A percentile compares a stretch with the other conserved stretches of the same genome.
These are phyloP conservation scores for Opeltia flavorubescens DNA, from an alignment of 495 filamentous ascomycete genomes.

Conservation along the genomic window DNA sequence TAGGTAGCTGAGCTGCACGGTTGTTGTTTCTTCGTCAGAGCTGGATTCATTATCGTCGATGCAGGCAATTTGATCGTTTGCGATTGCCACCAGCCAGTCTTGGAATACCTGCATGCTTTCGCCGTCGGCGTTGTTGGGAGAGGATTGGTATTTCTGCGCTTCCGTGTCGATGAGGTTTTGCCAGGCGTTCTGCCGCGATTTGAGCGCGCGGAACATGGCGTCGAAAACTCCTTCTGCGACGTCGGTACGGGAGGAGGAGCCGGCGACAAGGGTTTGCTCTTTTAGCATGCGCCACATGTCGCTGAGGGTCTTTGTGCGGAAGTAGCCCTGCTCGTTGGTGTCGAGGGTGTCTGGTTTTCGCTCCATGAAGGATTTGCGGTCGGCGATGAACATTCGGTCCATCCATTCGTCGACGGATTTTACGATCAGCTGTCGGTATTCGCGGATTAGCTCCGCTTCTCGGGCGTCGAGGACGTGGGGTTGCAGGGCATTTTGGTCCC, in stretches of 20 bases:
- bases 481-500: slow-evolving; percentile 52
- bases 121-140: slow-evolving; percentile 34
- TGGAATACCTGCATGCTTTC: slow-evolving; percentile 73
- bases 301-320: slow-evolving; percentile 76
- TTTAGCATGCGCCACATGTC: slow-evolving; percentile 97
- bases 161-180: slow-evolving; percentile 82
- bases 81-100: slow-evolving; percentile 91
- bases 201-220: slow-evolving; percentile 78
- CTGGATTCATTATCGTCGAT: slow-evolving; percentile 78
- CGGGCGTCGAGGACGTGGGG: slow-evolving; percentile 80
- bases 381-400: slow-evolving; percentile 69
- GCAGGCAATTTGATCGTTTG: slow-evolving; percentile 96
- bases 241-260: slow-evolving; percentile 65
- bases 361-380: slow-evolving; percentile 63
- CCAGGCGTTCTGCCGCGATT: slow-evolving; percentile 68
- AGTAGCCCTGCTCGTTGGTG: slow-evolving; percentile 69
- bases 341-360: slow-evolving; percentile 68
- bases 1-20: slow-evolving; percentile 58
- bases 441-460: slow-evolving; percentile 74
- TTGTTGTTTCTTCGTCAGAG: no score
- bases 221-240: slow-evolving; percentile 89
- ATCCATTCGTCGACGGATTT: slow-evolving; percentile 96
- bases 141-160: slow-evolving; percentile 48
- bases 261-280: slow-evolving; percentile 73
- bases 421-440: slow-evolving; percentile 90